A percentile compares a stretch with the other conserved stretches of the same genome.
Evolutionary conservation across 495 filamentous ascomycete species (phyloP).

Genomic region (Daldinia grandis): DNA sequence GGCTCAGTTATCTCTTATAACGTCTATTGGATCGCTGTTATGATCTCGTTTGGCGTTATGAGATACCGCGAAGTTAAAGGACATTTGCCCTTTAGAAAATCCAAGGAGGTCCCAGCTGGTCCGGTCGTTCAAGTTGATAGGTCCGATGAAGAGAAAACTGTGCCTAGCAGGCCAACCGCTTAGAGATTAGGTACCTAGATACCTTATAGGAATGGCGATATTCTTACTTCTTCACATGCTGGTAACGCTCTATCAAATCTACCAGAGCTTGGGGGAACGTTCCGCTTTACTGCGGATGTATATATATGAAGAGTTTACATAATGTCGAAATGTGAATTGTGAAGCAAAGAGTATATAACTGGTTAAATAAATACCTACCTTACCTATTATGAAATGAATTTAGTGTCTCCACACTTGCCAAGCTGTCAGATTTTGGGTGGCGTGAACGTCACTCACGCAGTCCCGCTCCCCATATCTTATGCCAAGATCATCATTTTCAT

Average conservation of each 20-base stretch:
- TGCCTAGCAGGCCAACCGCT: neutral
- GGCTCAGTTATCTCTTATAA: slow-evolving; percentile 88
- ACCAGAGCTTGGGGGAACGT: neutral
- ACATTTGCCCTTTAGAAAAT: slow-evolving; percentile 67
- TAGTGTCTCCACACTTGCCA: slow-evolving; percentile 27
- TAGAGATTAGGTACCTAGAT: slow-evolving; percentile 18
- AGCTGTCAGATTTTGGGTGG: slow-evolving; percentile 25
- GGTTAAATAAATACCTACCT: neutral
- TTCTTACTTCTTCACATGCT: neutral
- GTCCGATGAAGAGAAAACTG: slow-evolving; percentile 5
- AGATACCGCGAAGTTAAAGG: slow-evolving; percentile 73
- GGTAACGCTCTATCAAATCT: neutral
- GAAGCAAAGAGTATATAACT: neutral
- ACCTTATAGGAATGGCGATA: neutral
- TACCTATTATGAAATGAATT: neutral
- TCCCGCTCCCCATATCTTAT: slow-evolving; percentile 3
- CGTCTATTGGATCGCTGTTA: slow-evolving; percentile 80
- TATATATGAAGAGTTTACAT: neutral
- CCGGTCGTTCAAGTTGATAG: neutral
- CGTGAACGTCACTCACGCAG: slow-evolving; percentile 18
- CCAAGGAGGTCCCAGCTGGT: slow-evolving; percentile 31
- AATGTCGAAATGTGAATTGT: neutral
- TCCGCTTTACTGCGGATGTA: neutral
- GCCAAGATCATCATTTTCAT: slow-evolving; percentile 2
- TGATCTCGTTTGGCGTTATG: slow-evolving; percentile 67